Percentiles rank a stretch among this genome's conserved stretches.
Evolutionary conservation across 2,329 filamentous ascomycete genomes (phyloP).

Genomic region (Trichoderma sp.): DNA sequence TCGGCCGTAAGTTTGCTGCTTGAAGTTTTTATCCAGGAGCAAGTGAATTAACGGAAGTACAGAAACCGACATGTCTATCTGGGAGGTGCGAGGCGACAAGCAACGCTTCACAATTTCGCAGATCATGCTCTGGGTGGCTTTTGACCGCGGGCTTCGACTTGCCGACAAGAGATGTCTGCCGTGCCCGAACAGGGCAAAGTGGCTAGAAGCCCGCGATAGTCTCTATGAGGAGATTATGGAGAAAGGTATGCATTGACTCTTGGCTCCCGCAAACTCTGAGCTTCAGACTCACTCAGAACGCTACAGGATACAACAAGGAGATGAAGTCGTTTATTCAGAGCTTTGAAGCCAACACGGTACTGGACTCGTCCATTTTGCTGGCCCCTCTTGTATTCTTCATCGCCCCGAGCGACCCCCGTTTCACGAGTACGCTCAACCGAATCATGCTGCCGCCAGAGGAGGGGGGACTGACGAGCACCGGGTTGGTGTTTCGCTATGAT

Average conservation of each 20-base stretch:
- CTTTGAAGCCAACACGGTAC: conserved; percentile 69
- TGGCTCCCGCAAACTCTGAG: background rate
- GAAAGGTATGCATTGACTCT: conserved; percentile 49
- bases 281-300: background rate
- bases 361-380: conserved; percentile 76
- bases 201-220: conserved; percentile 66
- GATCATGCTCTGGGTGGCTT: conserved; percentile 80
- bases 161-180: conserved; percentile 75
- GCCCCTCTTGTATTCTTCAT: conserved; percentile 81
- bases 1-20: conserved; percentile 50
- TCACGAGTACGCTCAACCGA: conserved; percentile 69
- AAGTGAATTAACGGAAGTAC: conserved; percentile 26
- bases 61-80: conserved; percentile 79
- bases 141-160: conserved; percentile 73
- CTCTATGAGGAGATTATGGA: conserved; percentile 78
- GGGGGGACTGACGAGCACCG: conserved; percentile 73
- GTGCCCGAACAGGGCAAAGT: conserved; percentile 68
- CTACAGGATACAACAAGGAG: conserved; percentile 66
- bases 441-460: conserved; percentile 74
- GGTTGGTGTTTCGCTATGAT: conserved; percentile 75
- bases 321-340: conserved; percentile 73
- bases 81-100: conserved; percentile 75
- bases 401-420: conserved; percentile 74
- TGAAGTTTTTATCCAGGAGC: background rate
- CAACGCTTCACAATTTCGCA: conserved; percentile 83